Evolutionary conservation across 2,329 filamentous ascomycete species (phyloP), one percentile per base, ranked within the genome.

Genomic region (Colletotrichum abscissum): DNA sequence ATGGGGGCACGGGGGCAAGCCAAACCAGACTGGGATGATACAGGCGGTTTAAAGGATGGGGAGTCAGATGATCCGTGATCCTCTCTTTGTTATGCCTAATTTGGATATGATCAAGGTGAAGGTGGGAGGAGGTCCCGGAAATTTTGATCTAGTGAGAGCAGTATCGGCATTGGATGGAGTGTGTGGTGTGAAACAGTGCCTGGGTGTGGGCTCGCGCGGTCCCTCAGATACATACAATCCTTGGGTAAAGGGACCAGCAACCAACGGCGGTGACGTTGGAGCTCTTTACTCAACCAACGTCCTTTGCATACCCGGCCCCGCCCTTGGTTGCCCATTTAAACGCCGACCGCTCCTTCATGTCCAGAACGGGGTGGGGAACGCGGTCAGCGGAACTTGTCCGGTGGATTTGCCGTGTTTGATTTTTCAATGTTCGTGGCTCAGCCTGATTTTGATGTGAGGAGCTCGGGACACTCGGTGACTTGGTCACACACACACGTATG

Each of bases 371-470:
- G 63, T 46, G 63, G 63, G 5, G 63, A 46, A 19, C 24, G 33
- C 54, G 26, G 54, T 49, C 14, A 24, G 28, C 63, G 63, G 63
- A 59, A 33, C 52, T 66, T 49, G 54, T 66, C 54, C 35, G 63
- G 24, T 16, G 11, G 49, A 46, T 56, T 56, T 65, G 22, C n/a
- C 19, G 1, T 14, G 19, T 7, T 14, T 26, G 22, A 35, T 22
- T 22, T 46, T 9, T 22, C 5, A 5, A 14, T 24, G 5, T 6
- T 19, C 9, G 5, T 35, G 7, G 33, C 11, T 42, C 14, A 6
- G 7, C 46, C n/a, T 14, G 14, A 4, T 26, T 28, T 16, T 46
- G 59, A 9, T 30, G 16, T 30, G 19, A 49, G 42, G 42, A 49
- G 42, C 42, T 52, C 38, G 42, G 30, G 19, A 26, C 19, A n/a